Conservation (phyloP, 202 grass and related monocot genomes). For the Carex arenaria region DNA sequence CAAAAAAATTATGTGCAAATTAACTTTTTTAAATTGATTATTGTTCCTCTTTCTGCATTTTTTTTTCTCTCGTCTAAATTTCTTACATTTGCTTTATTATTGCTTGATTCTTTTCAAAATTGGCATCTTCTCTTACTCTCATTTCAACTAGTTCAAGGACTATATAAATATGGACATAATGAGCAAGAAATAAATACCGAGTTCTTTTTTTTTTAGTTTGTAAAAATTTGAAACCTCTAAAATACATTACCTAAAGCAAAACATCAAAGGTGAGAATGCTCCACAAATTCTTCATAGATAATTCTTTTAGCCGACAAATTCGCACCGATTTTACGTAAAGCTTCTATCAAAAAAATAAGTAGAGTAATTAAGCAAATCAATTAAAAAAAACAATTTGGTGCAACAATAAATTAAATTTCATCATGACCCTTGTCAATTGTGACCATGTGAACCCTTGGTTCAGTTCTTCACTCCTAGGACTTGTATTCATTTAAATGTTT, state of each 20-base stretch:
- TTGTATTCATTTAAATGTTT: no score
- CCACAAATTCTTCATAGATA: background rate
- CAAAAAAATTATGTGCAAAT: no score
- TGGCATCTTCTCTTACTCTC: background rate
- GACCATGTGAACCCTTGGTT: background rate
- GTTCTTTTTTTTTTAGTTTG: background rate
- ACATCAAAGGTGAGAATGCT: background rate
- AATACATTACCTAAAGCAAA: background rate
- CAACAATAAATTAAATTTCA: background rate
- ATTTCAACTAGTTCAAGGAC: no score
- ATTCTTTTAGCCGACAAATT: constrained; percentile 1
- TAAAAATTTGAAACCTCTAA: background rate
- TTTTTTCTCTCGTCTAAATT: background rate
- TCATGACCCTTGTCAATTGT: background rate
- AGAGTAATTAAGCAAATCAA: background rate
- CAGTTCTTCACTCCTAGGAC: no score
- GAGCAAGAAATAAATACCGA: no score
- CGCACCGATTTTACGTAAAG: background rate
- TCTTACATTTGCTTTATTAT: background rate
- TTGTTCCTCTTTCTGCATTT: background rate
- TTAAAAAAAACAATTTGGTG: background rate
- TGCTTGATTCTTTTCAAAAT: background rate
- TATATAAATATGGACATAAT: no score
- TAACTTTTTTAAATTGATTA: background rate
- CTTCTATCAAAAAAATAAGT: background rate